These are phyloP conservation scores for Aegilops umbellulata DNA, from an alignment of 176 grass and related monocot species.

Conservation along the genomic window DNA sequence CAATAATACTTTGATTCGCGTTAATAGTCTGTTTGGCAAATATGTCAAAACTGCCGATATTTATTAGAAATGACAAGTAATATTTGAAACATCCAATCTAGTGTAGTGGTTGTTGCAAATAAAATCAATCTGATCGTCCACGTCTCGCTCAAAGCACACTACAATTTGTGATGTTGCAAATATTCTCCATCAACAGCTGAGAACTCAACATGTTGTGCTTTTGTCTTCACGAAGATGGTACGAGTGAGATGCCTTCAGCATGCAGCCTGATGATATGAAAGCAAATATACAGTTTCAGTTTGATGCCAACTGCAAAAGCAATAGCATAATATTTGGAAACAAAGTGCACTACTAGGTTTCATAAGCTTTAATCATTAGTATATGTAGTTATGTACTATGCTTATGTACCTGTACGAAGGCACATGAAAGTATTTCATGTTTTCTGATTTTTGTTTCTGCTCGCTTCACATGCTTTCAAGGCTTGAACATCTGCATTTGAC, in stretches of 20 bases:
- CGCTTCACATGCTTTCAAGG: constrained; percentile 52
- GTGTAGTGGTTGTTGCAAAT: background rate
- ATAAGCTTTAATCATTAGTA: background rate
- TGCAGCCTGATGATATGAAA: background rate
- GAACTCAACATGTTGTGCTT: background rate
- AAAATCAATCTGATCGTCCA: background rate
- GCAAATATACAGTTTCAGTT: background rate
- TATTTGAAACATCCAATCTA: background rate
- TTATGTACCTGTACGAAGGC: background rate
- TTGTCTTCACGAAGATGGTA: background rate
- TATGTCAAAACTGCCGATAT: background rate
- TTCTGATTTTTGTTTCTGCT: constrained; percentile 40
- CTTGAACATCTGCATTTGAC: constrained; percentile 43
- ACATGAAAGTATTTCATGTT: background rate
- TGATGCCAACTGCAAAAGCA: background rate
- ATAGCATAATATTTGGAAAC: background rate
- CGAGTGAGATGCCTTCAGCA: background rate
- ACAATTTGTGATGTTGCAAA: background rate
- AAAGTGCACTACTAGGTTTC: background rate
- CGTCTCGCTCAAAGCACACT: background rate
- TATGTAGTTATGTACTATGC: background rate
- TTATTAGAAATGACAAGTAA: background rate
- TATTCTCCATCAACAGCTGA: background rate
- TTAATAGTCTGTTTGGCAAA: background rate
- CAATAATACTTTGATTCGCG: background rate